Evolutionary conservation across 192 early-diverging fungal genomes (phyloP).

Genomic region (Mortierella hygrophila): DNA sequence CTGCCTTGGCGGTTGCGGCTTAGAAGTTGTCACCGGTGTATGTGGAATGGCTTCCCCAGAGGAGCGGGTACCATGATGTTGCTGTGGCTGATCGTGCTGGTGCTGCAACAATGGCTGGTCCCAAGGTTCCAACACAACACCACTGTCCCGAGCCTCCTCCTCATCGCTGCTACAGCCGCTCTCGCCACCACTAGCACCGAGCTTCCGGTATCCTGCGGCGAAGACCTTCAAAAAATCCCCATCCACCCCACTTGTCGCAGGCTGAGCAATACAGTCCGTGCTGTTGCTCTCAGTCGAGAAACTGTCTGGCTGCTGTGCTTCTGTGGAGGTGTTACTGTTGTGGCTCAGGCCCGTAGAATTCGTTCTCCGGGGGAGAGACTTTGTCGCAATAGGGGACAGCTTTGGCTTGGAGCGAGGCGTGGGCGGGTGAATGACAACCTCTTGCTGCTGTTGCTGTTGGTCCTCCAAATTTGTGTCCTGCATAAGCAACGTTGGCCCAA

Average conservation of each 20-base stretch:
- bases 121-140: conserved; percentile 33
- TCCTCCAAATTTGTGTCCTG: neutral
- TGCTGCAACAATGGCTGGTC: neutral
- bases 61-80: neutral
- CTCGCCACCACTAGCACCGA: neutral
- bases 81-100: neutral
- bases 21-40: neutral
- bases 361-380: neutral
- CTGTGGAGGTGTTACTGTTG: neutral
- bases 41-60: neutral
- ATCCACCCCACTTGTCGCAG: neutral
- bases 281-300: neutral
- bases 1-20: neutral
- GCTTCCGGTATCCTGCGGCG: neutral
- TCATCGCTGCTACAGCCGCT: conserved; percentile 1
- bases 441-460: neutral
- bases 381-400: conserved; percentile 29
- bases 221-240: neutral
- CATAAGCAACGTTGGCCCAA: neutral
- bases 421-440: neutral
- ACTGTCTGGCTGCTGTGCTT: neutral
- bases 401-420: conserved; percentile 16
- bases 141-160: conserved; percentile 31
- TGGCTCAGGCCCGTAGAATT: neutral
- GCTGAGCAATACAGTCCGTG: neutral